Evolutionary conservation across 805 yeast genomes (phyloP), one percentile per base, ranked within the genome.

Genomic region (Debaryomyces prosopidis): DNA sequence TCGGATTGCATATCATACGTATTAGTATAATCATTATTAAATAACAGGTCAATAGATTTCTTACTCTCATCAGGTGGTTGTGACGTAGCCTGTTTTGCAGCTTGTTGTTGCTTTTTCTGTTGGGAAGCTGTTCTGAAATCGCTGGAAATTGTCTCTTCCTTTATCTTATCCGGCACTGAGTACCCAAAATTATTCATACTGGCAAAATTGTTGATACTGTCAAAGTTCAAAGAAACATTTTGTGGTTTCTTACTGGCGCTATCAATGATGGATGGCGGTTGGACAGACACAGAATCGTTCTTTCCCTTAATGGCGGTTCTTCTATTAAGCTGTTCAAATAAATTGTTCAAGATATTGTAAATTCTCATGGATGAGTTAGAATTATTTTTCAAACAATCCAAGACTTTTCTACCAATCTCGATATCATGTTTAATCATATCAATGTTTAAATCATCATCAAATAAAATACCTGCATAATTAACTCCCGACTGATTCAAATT

Each of bases 281-380:
- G 16, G 14, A 18, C 15, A 8, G 17, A 39, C 11, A 9, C 16
- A 14, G 47, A 26, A 30, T 26, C 39, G 3, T 31, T 32, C 12
- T 35, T 39, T 12, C 28, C 41, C 15, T 33, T 61, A 30, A 66
- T 74, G 1, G 87, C 88, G 0, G 94, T 86, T 59, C 81, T 78
- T 55, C 85, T 75, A 58, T 88, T 88, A 59, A 87, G 69, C 59
- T 85, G 88, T 56, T 87, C 92, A 59, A 87, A 87, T 43, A 89
- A 66, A n/a, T 85, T 81, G 60, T 87, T 87, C 60, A 89, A 75
- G 45, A 90, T 81, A 54, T 83, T 82, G 66, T 86, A 89, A 14
- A 94, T 89, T 51, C 96, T 73, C 43, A 80, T 74, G 0, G 96
- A 92, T 3, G 96, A 87, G 65, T 80, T 80, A 41, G 90, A 82